phyloP scores from a whole-genome alignment of 148 eudicot genomes.

The Silene uniflora region DNA sequence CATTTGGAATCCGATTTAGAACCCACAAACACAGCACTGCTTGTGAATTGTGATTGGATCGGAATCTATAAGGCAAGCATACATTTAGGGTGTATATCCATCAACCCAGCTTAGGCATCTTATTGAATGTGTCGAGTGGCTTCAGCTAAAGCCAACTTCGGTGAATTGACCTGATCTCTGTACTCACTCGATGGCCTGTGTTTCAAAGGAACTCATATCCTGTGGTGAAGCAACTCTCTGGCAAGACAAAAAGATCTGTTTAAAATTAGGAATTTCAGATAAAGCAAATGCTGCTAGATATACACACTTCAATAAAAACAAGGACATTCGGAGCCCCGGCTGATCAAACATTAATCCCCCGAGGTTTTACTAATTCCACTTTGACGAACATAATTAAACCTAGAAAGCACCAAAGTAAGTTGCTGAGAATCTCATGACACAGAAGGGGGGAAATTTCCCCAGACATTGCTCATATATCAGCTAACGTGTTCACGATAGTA shows the following conservation, averaged over 20 bases:
- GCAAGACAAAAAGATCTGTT: neutral
- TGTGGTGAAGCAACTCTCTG: slow-evolving; percentile 28
- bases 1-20: no score
- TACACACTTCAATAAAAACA: no score
- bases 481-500: no score
- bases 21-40: slow-evolving; percentile 27
- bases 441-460: no score
- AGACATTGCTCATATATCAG: no score
- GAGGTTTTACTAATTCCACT: no score
- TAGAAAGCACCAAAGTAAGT: no score
- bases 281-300: no score
- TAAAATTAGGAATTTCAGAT: neutral
- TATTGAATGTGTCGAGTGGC: slow-evolving; percentile 20
- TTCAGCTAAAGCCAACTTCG: slow-evolving; percentile 22
- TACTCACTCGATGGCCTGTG: slow-evolving; percentile 30
- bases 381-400: no score
- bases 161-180: slow-evolving; percentile 15
- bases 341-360: no score
- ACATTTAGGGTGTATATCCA: slow-evolving; percentile 22
- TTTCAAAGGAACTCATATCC: slow-evolving; percentile 25
- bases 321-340: no score
- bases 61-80: slow-evolving; percentile 21
- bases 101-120: slow-evolving; percentile 27
- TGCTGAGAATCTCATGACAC: no score
- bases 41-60: slow-evolving; percentile 28